Conservation (phyloP, 164 flowering plant species). For the Cinnamomum chago region DNA sequence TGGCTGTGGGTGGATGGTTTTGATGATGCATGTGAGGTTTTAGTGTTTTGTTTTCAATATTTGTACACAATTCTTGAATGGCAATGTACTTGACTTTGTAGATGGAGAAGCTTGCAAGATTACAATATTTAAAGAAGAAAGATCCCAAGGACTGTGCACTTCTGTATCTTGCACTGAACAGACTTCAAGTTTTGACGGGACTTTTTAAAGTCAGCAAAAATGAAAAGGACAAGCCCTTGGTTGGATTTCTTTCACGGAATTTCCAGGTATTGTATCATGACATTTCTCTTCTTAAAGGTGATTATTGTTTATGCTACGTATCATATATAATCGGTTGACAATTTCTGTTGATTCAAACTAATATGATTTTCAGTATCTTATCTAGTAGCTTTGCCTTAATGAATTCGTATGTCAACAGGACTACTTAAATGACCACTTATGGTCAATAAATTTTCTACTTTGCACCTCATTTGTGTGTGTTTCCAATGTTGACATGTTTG, state of each 20-base stretch:
- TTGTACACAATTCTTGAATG: slow-evolving; percentile 1
- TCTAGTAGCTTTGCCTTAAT: not conserved
- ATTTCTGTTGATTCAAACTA: not conserved
- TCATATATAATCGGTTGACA: not conserved
- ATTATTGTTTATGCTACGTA: not conserved
- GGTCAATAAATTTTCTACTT: not conserved
- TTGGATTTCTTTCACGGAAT: slow-evolving; percentile 89
- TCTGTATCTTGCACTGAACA: slow-evolving; percentile 78
- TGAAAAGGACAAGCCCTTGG: slow-evolving; percentile 94
- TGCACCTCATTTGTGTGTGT: not conserved
- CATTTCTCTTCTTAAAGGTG: not conserved
- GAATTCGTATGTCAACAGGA: not conserved
- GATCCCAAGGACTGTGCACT: slow-evolving; percentile 95
- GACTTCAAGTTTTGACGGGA: slow-evolving; percentile 91
- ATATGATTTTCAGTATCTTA: too few species aligned
- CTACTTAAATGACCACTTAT: not conserved
- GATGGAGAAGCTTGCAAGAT: slow-evolving; percentile 98
- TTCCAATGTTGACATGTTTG: not conserved
- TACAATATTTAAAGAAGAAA: slow-evolving; percentile 71
- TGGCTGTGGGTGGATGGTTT: not conserved
- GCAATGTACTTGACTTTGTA: slow-evolving; percentile 27
- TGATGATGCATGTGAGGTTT: not conserved
- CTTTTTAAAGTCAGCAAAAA: slow-evolving; percentile 91
- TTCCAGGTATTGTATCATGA: slow-evolving; percentile 61
- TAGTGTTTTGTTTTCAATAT: not conserved